phyloP scores from a whole-genome alignment of 257 asterid species.

The Gentiana dahurica region DNA sequence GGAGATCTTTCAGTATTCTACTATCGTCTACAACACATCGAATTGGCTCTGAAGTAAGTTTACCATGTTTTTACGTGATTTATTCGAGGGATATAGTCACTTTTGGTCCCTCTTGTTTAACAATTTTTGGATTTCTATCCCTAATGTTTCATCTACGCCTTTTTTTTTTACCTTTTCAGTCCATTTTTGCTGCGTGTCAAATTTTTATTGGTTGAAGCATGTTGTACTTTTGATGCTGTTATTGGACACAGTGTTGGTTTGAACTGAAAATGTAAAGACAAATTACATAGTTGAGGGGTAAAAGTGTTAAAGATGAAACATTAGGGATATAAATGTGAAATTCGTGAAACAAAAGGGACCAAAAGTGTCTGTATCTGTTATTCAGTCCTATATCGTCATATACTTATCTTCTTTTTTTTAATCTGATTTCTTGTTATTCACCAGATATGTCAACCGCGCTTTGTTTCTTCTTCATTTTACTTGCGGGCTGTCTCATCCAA shows the following conservation, averaged over 20 bases:
- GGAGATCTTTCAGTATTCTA: slow-evolving; percentile 82
- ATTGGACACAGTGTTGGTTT: neutral
- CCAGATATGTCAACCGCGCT: slow-evolving; percentile 80
- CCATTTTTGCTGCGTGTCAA: too few species aligned
- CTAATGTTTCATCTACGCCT: too few species aligned
- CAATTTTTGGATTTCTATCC: too few species aligned
- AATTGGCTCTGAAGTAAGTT: slow-evolving; percentile 48
- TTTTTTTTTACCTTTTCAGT: too few species aligned
- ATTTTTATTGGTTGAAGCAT: too few species aligned
- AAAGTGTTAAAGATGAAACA: neutral
- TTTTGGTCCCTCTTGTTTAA: too few species aligned
- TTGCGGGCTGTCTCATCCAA: slow-evolving; percentile 79
- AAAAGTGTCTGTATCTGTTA: neutral
- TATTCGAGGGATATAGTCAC: neutral
- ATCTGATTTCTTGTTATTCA: slow-evolving; percentile 12
- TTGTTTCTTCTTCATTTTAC: slow-evolving; percentile 67
- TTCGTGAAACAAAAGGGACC: too few species aligned
- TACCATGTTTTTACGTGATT: neutral
- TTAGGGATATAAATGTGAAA: too few species aligned
- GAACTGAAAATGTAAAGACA: neutral
- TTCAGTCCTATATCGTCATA: neutral
- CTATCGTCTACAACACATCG: slow-evolving; percentile 74
- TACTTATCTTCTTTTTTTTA: slow-evolving; percentile 5
- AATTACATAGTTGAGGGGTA: neutral
- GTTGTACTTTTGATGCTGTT: neutral